Evolutionary conservation across 2,329 filamentous ascomycete genomes (phyloP).

Genomic region (Exophiala oligosperma): DNA sequence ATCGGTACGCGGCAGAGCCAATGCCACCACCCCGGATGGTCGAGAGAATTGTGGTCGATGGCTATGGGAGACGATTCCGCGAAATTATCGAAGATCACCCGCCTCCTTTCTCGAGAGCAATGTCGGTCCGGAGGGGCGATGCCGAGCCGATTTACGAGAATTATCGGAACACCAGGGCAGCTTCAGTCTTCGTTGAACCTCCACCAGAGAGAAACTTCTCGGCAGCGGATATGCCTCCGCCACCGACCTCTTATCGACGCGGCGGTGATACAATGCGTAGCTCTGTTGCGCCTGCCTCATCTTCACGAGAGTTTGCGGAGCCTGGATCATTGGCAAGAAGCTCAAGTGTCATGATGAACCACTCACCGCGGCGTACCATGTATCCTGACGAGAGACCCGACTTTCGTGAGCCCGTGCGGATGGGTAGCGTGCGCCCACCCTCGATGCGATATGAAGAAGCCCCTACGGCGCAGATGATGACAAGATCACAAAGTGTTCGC

Average conservation of each 20-base stretch:
- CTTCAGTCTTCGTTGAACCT: constrained; percentile 43
- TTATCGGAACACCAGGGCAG: constrained; percentile 33
- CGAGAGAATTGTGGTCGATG: constrained; percentile 74
- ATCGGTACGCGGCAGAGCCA: constrained; percentile 41
- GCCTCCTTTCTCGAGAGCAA: constrained; percentile 32
- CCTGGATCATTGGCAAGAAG: constrained; percentile 33
- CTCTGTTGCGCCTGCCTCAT: constrained; percentile 9
- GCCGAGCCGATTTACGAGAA: constrained; percentile 23
- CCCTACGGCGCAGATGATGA: constrained; percentile 35
- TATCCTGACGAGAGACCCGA: constrained; percentile 66
- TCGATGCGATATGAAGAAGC: constrained; percentile 45
- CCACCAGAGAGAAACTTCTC: constrained; percentile 41
- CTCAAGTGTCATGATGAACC: constrained; percentile 45
- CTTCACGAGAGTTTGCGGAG: constrained; percentile 31
- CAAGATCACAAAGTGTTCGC: constrained; percentile 44
- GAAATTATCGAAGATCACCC: constrained; percentile 50
- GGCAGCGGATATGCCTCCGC: constrained; percentile 46
- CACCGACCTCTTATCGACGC: constrained; percentile 42
- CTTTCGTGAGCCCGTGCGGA: constrained; percentile 57
- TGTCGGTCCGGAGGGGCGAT: constrained; percentile 26
- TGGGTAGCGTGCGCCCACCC: constrained; percentile 61
- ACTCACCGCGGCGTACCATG: constrained; percentile 36
- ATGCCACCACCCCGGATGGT: constrained; percentile 52
- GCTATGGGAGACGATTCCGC: constrained; percentile 78
- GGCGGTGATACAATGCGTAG: constrained; percentile 39